Evolutionary conservation across 208 protist genomes (phyloP).

Genomic region (Leishmania mexicana): DNA sequence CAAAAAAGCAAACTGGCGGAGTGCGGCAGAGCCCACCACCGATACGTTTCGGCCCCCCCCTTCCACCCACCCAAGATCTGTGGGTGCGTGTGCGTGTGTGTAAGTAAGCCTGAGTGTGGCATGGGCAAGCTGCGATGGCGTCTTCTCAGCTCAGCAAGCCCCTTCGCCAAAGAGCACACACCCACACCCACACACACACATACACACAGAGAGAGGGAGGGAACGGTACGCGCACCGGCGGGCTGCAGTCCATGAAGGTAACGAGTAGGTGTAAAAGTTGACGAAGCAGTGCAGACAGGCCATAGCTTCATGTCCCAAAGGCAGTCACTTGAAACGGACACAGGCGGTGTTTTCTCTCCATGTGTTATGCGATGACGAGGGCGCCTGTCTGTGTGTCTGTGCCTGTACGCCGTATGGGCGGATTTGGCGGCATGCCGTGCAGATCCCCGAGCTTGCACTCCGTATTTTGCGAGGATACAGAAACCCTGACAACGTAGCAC

Average conservation of each 20-base stretch:
- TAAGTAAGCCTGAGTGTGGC: too few relatives aligned
- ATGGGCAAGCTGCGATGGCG: background rate
- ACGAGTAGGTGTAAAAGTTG: background rate
- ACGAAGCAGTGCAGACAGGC: background rate
- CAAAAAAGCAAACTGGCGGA: background rate
- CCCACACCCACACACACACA: background rate
- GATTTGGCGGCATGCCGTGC: background rate
- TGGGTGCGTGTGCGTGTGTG: too few relatives aligned
- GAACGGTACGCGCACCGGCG: background rate
- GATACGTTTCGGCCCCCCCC: background rate
- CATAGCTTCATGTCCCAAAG: background rate
- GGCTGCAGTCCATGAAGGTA: background rate
- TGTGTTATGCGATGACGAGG: background rate
- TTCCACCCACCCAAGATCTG: too few relatives aligned
- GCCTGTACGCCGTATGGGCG: background rate
- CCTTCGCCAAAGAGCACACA: background rate
- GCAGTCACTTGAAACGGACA: background rate
- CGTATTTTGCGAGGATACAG: background rate
- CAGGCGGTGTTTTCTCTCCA: background rate
- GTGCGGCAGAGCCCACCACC: background rate
- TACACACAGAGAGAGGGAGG: background rate
- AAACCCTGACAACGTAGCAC: background rate
- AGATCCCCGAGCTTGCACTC: background rate
- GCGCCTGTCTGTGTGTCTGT: background rate
- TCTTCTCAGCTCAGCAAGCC: background rate